phyloP scores from a whole-genome alignment of 2,329 filamentous ascomycete species.

The Fusarium sterilihyphosum region DNA sequence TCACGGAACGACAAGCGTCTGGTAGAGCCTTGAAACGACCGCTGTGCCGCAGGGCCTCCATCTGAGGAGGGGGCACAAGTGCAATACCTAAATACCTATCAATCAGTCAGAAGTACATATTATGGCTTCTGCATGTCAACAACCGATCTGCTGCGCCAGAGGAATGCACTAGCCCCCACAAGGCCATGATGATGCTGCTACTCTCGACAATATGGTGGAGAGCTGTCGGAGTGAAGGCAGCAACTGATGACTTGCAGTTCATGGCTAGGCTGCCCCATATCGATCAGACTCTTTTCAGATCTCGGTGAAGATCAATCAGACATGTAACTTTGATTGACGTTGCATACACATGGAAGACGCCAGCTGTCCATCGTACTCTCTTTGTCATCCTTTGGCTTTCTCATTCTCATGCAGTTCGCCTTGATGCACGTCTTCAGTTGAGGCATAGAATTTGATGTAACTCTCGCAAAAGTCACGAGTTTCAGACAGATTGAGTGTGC shows the following conservation, averaged over 20 bases:
- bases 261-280: constrained; percentile 9
- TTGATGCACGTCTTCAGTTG: constrained; percentile 21
- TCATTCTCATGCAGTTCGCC: constrained; percentile 18
- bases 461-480: neutral
- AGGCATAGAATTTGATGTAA: constrained; percentile 23
- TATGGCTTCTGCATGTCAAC: constrained; percentile 13
- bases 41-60: constrained; percentile 22
- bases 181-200: neutral
- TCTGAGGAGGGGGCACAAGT: constrained; percentile 21
- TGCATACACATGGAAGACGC: constrained; percentile 25
- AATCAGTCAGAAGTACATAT: constrained; percentile 32
- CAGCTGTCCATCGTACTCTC: constrained; percentile 37
- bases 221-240: neutral
- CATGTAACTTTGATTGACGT: constrained; percentile 10
- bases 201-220: neutral
- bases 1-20: constrained; percentile 17
- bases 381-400: constrained; percentile 24
- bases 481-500: neutral
- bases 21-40: constrained; percentile 1
- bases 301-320: constrained; percentile 21
- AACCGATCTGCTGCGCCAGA: constrained; percentile 27
- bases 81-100: constrained; percentile 6
- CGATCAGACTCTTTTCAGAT: constrained; percentile 14
- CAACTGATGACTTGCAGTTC: constrained; percentile 22
- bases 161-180: constrained; percentile 25